Percentiles rank a stretch among this genome's conserved stretches.
Evolutionary conservation across 441 rosid species (phyloP).

Genomic region (Mallotus repandus): DNA sequence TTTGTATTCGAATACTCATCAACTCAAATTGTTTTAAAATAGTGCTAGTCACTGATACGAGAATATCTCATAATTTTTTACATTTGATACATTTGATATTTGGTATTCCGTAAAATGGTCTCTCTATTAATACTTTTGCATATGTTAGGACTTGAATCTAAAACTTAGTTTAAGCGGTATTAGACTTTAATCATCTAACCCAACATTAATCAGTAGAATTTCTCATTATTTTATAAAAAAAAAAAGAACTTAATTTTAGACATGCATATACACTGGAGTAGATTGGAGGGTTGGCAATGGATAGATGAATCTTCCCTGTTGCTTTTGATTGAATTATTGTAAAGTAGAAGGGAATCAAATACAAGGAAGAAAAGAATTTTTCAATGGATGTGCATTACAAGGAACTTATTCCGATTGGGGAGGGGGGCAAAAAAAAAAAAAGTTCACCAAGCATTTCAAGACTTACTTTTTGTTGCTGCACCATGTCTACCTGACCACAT

Average conservation of each 20-base stretch:
- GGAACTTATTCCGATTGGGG: conserved; percentile 54
- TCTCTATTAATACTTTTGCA: no score
- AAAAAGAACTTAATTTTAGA: neutral
- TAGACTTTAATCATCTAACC: no score
- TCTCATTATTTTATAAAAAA: no score
- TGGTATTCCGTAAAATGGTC: no score
- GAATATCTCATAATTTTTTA: no score
- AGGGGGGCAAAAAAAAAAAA: neutral
- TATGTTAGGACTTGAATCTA: no score
- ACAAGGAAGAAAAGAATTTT: conserved; percentile 44
- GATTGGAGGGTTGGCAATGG: conserved; percentile 14
- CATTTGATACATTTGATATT: no score
- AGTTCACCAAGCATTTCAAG: conserved; percentile 10
- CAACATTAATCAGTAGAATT: no score
- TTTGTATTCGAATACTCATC: no score
- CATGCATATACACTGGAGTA: conserved; percentile 22
- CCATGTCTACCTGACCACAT: conserved; percentile 40
- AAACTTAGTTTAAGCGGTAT: no score
- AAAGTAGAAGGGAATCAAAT: conserved; percentile 33
- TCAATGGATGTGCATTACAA: conserved; percentile 44
- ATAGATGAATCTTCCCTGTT: conserved; percentile 47
- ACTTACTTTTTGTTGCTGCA: conserved; percentile 30
- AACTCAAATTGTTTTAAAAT: no score
- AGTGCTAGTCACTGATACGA: no score
- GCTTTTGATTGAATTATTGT: conserved; percentile 60